Evolutionary conservation across 2,329 filamentous ascomycete species (phyloP).

Genomic region (Diaporthe helianthi): DNA sequence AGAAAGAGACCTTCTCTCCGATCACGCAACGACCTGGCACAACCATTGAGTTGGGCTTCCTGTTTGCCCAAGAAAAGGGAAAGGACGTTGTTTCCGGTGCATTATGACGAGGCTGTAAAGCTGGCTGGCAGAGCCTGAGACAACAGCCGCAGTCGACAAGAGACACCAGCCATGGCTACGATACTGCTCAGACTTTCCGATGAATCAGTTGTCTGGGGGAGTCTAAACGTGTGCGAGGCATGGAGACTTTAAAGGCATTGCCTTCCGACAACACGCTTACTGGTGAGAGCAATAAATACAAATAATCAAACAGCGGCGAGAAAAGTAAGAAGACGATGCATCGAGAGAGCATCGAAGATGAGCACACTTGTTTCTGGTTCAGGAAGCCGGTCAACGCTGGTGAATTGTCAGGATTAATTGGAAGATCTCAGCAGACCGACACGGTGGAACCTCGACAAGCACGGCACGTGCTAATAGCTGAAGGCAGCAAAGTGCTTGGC

Average conservation of each 20-base stretch:
- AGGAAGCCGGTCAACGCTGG: background rate
- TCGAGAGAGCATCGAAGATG: background rate
- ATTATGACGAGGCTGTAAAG: background rate
- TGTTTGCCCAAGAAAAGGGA: constrained; percentile 9
- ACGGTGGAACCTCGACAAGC: constrained; percentile 1
- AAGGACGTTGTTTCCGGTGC: constrained; percentile 1
- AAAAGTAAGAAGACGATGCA: background rate
- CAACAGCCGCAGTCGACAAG: background rate
- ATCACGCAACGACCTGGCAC: constrained; percentile 28
- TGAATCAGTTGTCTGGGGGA: background rate
- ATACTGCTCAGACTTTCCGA: background rate
- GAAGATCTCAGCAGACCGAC: constrained; percentile 2
- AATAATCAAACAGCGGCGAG: background rate
- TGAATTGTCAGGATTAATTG: background rate
- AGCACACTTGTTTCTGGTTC: background rate
- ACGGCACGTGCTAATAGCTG: background rate
- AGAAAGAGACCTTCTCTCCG: constrained; percentile 28
- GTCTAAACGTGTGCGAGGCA: background rate
- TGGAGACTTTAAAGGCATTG: background rate
- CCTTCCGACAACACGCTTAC: background rate
- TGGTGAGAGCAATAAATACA: background rate
- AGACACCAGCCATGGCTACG: too few species aligned
- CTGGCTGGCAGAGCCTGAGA: background rate
- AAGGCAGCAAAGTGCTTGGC: constrained; percentile 6
- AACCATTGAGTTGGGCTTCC: constrained; percentile 29